A percentile compares a stretch with the other conserved stretches of the same genome.
Evolutionary conservation across 2,329 filamentous ascomycete genomes (phyloP).

Genomic region (Phoma sp.): DNA sequence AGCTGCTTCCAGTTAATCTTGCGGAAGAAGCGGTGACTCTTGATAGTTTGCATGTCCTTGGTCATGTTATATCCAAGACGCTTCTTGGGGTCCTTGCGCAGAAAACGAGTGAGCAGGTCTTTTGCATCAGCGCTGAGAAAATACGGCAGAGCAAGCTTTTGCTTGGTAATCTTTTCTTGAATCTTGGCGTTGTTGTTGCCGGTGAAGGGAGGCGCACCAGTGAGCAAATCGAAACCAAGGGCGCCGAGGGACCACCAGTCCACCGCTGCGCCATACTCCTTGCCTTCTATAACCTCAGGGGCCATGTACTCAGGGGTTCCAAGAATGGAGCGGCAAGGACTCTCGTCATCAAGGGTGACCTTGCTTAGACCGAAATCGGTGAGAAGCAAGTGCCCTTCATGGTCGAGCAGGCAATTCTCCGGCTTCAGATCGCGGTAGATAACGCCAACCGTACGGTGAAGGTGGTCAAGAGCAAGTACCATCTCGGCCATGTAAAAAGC

Average conservation of each 20-base stretch:
- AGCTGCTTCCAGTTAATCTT: conserved; percentile 95
- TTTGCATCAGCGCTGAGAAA: conserved; percentile 92
- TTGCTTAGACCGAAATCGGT: conserved; percentile 98
- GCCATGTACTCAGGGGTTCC: conserved; percentile 99
- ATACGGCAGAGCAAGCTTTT: conserved; percentile 88
- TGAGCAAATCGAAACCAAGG: conserved; percentile 89
- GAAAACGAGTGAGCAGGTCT: conserved; percentile 85
- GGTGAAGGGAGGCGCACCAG: conserved; percentile 87
- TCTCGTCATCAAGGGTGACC: conserved; percentile 77
- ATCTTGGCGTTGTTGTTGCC: conserved; percentile 94
- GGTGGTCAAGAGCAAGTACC: conserved; percentile 89
- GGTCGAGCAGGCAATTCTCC: conserved; percentile 93
- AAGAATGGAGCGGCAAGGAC: conserved; percentile 83
- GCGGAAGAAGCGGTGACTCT: conserved; percentile 94
- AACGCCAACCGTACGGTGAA: conserved; percentile 90
- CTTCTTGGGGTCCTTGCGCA: conserved; percentile 92
- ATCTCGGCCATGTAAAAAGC: conserved; percentile 99
- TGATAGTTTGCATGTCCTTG: conserved; percentile 84
- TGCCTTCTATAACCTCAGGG: conserved; percentile 87
- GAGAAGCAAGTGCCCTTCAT: conserved; percentile 88
- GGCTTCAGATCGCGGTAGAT: conserved; percentile 98
- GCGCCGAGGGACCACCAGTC: conserved; percentile 99
- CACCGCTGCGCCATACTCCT: conserved; percentile 90
- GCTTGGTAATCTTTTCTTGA: conserved; percentile 92
- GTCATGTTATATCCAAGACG: conserved; percentile 87